A percentile compares a stretch with the other conserved stretches of the same genome.
Evolutionary conservation across 2,329 filamentous ascomycete species (phyloP).

Genomic region (Tolypocladium cylindrosporum): DNA sequence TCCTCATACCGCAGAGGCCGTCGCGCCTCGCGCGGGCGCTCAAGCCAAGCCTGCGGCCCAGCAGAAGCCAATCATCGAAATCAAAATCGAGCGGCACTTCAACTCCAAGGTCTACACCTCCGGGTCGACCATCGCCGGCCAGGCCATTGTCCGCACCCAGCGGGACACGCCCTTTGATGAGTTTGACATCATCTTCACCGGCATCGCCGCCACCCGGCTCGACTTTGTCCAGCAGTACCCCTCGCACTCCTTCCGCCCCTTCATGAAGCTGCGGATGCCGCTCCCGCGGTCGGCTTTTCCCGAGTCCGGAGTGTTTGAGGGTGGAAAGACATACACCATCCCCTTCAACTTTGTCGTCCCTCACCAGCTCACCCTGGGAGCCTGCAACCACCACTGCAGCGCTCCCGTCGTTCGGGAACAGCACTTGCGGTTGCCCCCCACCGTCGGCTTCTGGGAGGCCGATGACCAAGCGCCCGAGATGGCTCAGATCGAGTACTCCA

Average conservation of each 20-base stretch:
- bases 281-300: conserved; percentile 36
- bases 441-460: conserved; percentile 40
- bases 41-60: conserved; percentile 1
- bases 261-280: conserved; percentile 47
- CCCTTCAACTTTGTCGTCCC: conserved; percentile 53
- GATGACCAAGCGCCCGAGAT: conserved; percentile 47
- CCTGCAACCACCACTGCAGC: conserved; percentile 40
- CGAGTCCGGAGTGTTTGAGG: conserved; percentile 33
- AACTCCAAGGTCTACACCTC: conserved; percentile 46
- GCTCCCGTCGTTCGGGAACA: conserved; percentile 36
- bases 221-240: conserved; percentile 40
- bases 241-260: conserved; percentile 38
- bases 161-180: conserved; percentile 38
- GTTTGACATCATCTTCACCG: conserved; percentile 43
- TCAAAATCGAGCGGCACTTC: conserved; percentile 44
- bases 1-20: neutral
- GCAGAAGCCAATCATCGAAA: conserved; percentile 29
- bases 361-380: conserved; percentile 44
- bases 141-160: conserved; percentile 33
- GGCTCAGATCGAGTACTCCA: conserved; percentile 41
- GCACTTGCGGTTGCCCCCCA: conserved; percentile 44
- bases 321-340: conserved; percentile 36
- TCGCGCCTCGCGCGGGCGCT: neutral
- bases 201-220: conserved; percentile 37
- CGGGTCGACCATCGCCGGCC: conserved; percentile 38